phyloP scores from a whole-genome alignment of 805 yeast species.

The Ogataea paradorogensis region DNA sequence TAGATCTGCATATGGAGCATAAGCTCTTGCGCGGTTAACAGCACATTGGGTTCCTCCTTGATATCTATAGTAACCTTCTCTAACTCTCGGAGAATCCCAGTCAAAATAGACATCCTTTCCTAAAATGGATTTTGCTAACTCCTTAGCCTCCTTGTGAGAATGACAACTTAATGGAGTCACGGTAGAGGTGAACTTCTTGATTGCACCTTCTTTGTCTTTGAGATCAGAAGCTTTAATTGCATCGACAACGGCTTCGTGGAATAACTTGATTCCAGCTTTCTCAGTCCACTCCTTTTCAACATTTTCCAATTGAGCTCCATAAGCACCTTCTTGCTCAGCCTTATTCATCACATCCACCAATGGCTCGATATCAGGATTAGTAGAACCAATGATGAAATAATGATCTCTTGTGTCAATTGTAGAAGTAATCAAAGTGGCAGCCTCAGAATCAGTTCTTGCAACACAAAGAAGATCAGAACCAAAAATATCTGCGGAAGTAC shows the following conservation, averaged over 20 bases:
- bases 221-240: slow-evolving; percentile 60
- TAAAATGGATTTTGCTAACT: slow-evolving; percentile 66
- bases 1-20: slow-evolving; percentile 90
- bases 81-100: slow-evolving; percentile 93
- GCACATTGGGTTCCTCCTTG: slow-evolving; percentile 97
- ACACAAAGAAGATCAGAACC: slow-evolving; percentile 83
- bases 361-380: slow-evolving; percentile 77
- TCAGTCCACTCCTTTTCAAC: slow-evolving; percentile 81
- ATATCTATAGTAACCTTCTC: slow-evolving; percentile 97
- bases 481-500: slow-evolving; percentile 92
- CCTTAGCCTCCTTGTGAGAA: slow-evolving; percentile 77
- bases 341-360: slow-evolving; percentile 73
- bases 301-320: slow-evolving; percentile 65
- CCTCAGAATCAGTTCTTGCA: slow-evolving; percentile 97
- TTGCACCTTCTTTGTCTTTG: slow-evolving; percentile 59
- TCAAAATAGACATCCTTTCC: slow-evolving; percentile 85
- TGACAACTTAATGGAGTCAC: slow-evolving; percentile 74
- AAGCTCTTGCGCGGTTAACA: slow-evolving; percentile 92
- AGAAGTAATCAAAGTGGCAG: slow-evolving; percentile 91
- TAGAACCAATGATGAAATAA: slow-evolving; percentile 84
- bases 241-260: slow-evolving; percentile 88
- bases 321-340: slow-evolving; percentile 74
- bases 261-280: slow-evolving; percentile 80
- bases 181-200: slow-evolving; percentile 60
- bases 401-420: slow-evolving; percentile 95